Percentiles rank a stretch among this genome's conserved stretches.
phyloP scores from a whole-genome alignment of 345 rosid species.

The Populus deltoides region DNA sequence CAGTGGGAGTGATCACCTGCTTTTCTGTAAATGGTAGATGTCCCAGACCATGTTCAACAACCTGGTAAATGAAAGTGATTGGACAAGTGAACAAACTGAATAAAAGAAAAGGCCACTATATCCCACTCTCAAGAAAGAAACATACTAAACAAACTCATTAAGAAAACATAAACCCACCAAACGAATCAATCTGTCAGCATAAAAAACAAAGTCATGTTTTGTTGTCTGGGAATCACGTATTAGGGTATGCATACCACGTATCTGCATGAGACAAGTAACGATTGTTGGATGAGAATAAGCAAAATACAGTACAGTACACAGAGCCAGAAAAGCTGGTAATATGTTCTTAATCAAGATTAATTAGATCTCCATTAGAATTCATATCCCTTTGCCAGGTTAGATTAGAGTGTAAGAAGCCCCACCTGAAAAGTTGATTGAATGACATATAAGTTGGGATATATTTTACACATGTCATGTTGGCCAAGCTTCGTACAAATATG shows the following conservation, averaged over 20 bases:
- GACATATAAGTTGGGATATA: slow-evolving; percentile 86
- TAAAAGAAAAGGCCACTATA: neutral
- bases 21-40: slow-evolving; percentile 97
- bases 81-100: neutral
- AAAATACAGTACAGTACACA: neutral
- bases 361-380: neutral
- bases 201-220: slow-evolving; percentile 93
- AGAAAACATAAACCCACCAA: slow-evolving; percentile 53
- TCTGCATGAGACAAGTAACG: slow-evolving; percentile 48
- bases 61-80: slow-evolving; percentile 41
- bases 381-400: neutral
- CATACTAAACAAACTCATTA: neutral
- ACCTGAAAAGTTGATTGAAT: slow-evolving; percentile 99
- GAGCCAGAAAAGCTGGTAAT: neutral
- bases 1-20: slow-evolving; percentile 95
- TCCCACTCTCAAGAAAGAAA: neutral
- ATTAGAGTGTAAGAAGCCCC: slow-evolving; percentile 10
- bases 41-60: slow-evolving; percentile 97
- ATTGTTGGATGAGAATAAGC: neutral
- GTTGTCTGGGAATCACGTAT: slow-evolving; percentile 93
- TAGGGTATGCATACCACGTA: slow-evolving; percentile 98
- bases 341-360: neutral
- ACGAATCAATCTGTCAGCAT: slow-evolving; percentile 94
- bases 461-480: slow-evolving; percentile 97
- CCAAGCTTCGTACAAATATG: slow-evolving; percentile 97